These are phyloP conservation scores for Sporopachydermia lactativora DNA, from an alignment of 805 yeast genomes.

Conservation along the genomic window DNA sequence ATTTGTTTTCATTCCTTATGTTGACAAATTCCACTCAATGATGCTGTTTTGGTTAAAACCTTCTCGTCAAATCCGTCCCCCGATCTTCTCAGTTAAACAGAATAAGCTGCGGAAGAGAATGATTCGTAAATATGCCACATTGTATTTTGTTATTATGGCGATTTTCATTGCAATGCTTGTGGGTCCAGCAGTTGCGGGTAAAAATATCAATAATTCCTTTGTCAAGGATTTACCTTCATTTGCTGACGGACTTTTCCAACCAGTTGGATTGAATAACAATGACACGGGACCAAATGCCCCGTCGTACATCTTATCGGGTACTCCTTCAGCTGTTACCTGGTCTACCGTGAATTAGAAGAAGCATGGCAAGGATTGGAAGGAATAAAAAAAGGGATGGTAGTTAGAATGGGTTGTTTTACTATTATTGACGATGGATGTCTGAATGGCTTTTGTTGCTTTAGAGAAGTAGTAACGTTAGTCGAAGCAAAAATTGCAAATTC, in stretches of 20 bases:
- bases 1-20: slow-evolving; percentile 63
- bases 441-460: too few relatives aligned
- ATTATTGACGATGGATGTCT: too few relatives aligned
- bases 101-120: slow-evolving; percentile 93
- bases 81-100: slow-evolving; percentile 93
- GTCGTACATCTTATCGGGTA: slow-evolving; percentile 33
- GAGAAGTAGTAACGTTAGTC: too few relatives aligned
- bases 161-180: slow-evolving; percentile 65
- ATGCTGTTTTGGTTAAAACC: slow-evolving; percentile 99
- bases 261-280: slow-evolving; percentile 66
- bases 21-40: slow-evolving; percentile 96
- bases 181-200: slow-evolving; percentile 85
- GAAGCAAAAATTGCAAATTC: too few relatives aligned
- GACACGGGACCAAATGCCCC: slow-evolving; percentile 57
- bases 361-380: background rate
- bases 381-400: background rate
- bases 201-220: slow-evolving; percentile 24
- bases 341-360: slow-evolving; percentile 23
- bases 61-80: slow-evolving; percentile 92
- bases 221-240: slow-evolving; percentile 17
- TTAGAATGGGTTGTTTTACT: too few relatives aligned
- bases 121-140: slow-evolving; percentile 82
- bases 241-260: slow-evolving; percentile 73
- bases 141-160: slow-evolving; percentile 59
- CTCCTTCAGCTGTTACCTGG: slow-evolving; percentile 29